A percentile compares a stretch with the other conserved stretches of the same genome.
Evolutionary conservation across 371 early-diverging fungal species (phyloP).

Genomic region (Lichtheimia ornata): DNA sequence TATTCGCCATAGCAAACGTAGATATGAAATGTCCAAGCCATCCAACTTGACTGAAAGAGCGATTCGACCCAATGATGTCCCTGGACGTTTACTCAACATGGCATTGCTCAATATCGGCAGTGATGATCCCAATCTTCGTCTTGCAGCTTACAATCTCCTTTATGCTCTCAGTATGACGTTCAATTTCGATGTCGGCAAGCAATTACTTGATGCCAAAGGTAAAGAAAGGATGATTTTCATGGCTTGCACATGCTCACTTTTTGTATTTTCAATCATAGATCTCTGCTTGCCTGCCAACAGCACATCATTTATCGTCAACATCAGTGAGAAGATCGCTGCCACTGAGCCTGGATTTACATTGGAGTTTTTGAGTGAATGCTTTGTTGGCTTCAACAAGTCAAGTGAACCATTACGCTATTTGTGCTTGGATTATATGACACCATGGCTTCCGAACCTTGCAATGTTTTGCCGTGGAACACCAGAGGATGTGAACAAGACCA

Average conservation of each 20-base stretch:
- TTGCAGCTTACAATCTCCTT: constrained; percentile 88
- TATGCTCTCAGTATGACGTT: constrained; percentile 83
- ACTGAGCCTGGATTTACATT: constrained; percentile 81
- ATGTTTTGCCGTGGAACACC: constrained; percentile 57
- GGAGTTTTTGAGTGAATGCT: constrained; percentile 87
- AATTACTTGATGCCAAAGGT: constrained; percentile 71
- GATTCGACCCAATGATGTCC: constrained; percentile 89
- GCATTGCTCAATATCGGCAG: constrained; percentile 87
- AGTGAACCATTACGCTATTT: constrained; percentile 74
- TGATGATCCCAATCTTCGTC: constrained; percentile 76
- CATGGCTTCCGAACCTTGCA: constrained; percentile 85
- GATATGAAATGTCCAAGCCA: constrained; percentile 71
- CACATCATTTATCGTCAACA: constrained; percentile 74
- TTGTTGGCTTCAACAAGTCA: constrained; percentile 83
- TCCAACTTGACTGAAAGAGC: constrained; percentile 66
- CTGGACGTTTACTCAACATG: constrained; percentile 91
- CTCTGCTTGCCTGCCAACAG: constrained; percentile 92
- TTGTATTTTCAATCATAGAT: constrained; percentile 36
- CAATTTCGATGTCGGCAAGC: constrained; percentile 82
- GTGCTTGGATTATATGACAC: constrained; percentile 88
- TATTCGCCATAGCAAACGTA: constrained; percentile 72
- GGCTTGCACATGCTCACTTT: constrained; percentile 3
- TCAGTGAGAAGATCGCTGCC: constrained; percentile 80
- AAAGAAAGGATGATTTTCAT: not conserved
- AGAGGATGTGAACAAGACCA: constrained; percentile 59